Evolutionary conservation across 192 early-diverging fungal genomes (phyloP).

Genomic region (Entophlyctis luteolus): DNA sequence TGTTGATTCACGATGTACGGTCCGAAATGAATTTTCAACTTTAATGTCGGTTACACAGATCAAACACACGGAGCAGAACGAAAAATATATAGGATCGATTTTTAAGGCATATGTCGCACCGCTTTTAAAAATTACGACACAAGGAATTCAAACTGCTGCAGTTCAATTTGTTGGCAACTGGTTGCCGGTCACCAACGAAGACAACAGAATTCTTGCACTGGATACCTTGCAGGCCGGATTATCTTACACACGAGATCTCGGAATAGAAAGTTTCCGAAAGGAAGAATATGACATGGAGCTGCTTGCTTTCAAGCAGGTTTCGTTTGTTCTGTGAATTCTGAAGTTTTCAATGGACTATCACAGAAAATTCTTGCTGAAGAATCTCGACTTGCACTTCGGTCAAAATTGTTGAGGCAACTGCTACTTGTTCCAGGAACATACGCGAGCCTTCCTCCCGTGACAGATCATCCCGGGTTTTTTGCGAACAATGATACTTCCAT

Average conservation of each 20-base stretch:
- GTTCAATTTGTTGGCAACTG: conserved; percentile 57
- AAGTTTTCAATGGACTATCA: neutral
- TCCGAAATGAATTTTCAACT: neutral
- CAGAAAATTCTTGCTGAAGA: conserved; percentile 39
- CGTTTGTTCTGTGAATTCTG: neutral
- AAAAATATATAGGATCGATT: conserved; percentile 53
- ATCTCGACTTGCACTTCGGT: conserved; percentile 43
- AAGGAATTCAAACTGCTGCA: conserved; percentile 42
- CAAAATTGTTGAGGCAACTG: conserved; percentile 46
- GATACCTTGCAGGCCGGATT: conserved; percentile 45
- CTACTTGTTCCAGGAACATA: conserved; percentile 48
- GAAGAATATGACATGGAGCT: conserved; percentile 35
- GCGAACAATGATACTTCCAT: conserved; percentile 41
- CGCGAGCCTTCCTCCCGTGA: conserved; percentile 40
- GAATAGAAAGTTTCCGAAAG: conserved; percentile 34
- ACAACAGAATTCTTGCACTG: conserved; percentile 43
- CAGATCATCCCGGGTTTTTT: conserved; percentile 53
- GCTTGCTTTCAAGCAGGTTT: conserved; percentile 29
- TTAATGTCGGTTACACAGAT: conserved; percentile 29
- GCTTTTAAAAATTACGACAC: conserved; percentile 38
- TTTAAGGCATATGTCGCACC: conserved; percentile 50
- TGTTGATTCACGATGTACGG: conserved; percentile 42
- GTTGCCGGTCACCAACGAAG: conserved; percentile 53
- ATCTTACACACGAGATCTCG: conserved; percentile 27
- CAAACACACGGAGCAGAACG: conserved; percentile 43